These are phyloP conservation scores for Colletotrichum musae DNA, from an alignment of 2,329 filamentous ascomycete species.

Conservation along the genomic window DNA sequence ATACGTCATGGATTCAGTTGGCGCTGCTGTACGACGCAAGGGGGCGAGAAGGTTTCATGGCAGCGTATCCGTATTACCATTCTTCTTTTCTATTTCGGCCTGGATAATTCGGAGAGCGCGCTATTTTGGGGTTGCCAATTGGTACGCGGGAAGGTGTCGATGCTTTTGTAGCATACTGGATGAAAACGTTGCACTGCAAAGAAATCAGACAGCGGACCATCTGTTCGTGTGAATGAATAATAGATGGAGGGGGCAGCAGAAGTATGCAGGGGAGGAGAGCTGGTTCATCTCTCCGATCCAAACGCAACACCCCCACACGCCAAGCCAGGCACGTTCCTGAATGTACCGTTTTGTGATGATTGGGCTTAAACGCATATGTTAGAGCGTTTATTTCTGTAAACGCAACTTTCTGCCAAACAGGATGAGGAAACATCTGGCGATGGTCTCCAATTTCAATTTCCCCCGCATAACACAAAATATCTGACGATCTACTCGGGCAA, in stretches of 20 bases:
- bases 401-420: background rate
- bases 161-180: conserved; percentile 2
- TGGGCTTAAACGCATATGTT: background rate
- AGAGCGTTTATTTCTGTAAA: background rate
- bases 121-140: background rate
- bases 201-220: background rate
- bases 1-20: conserved; percentile 35
- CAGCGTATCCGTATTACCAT: background rate
- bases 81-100: background rate
- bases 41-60: conserved; percentile 18
- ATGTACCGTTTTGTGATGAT: background rate
- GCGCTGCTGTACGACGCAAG: conserved; percentile 5
- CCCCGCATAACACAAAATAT: conserved; percentile 12
- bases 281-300: background rate
- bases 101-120: background rate
- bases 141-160: background rate
- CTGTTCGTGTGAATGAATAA: background rate
- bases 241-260: background rate
- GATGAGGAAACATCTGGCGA: conserved; percentile 17
- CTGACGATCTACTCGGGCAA: conserved; percentile 24
- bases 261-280: background rate
- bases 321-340: background rate
- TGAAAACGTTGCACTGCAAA: background rate
- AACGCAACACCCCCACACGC: background rate
- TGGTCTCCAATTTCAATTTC: conserved; percentile 29